Evolutionary conservation across 1,139 yeast genomes (phyloP).

Genomic region (Blastobotrys indianensis): DNA sequence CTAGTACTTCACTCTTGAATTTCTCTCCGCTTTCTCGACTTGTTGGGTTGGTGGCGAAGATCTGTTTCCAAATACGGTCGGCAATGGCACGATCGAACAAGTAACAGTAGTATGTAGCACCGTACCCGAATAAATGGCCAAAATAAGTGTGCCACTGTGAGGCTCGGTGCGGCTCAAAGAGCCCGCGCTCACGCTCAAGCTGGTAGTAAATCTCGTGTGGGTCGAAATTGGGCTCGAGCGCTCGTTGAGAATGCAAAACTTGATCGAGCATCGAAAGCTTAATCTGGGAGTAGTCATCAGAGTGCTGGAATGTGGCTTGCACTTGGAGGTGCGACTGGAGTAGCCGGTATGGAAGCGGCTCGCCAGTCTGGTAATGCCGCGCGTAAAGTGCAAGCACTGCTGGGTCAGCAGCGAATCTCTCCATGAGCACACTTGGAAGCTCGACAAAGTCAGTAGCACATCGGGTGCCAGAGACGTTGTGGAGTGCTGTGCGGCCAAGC

Average conservation of each 20-base stretch:
- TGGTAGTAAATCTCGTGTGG: conserved; percentile 59
- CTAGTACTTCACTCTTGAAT: conserved; percentile 62
- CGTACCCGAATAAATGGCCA: conserved; percentile 90
- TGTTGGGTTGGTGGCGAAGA: conserved; percentile 61
- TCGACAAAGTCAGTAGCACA: conserved; percentile 97
- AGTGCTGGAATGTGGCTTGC: conserved; percentile 51
- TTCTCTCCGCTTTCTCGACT: conserved; percentile 66
- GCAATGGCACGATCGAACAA: conserved; percentile 91
- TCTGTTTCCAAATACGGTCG: conserved; percentile 68
- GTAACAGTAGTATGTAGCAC: conserved; percentile 91
- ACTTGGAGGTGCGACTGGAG: conserved; percentile 49
- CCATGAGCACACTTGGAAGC: conserved; percentile 92
- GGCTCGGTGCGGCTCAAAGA: conserved; percentile 35
- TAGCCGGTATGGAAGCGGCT: conserved; percentile 48
- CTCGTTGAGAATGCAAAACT: conserved; percentile 49
- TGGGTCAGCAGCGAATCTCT: conserved; percentile 78
- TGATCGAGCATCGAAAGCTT: conserved; percentile 90
- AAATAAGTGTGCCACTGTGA: conserved; percentile 93
- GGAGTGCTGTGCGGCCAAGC: conserved; percentile 85
- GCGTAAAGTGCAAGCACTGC: conserved; percentile 72
- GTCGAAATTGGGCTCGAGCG: conserved; percentile 37
- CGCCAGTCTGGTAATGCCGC: conserved; percentile 64
- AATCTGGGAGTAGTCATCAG: conserved; percentile 82
- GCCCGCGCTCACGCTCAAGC: conserved; percentile 46
- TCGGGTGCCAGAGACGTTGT: conserved; percentile 90